Evolutionary conservation across 768 basidiomycete species (phyloP).

Genomic region (Tulasnella sp.): DNA sequence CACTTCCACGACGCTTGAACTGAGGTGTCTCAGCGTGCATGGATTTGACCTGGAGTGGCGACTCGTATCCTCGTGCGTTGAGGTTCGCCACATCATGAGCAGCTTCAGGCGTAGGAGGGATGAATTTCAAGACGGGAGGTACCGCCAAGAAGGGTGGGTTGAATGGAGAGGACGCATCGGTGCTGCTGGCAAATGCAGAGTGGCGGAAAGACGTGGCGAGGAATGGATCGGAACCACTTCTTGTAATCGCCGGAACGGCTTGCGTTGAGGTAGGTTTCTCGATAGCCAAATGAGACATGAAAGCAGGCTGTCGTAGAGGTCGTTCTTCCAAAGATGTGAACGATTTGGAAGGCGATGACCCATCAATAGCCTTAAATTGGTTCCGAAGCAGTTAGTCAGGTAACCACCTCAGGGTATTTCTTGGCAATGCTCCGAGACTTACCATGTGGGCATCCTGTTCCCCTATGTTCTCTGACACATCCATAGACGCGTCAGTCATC

Average conservation of each 20-base stretch:
- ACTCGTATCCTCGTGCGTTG: not conserved
- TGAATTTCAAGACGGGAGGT: conserved; percentile 11
- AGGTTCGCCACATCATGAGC: not conserved
- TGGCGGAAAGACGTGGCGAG: conserved; percentile 16
- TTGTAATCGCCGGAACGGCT: not conserved
- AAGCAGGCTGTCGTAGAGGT: not conserved
- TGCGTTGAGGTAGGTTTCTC: not conserved
- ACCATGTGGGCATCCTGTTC: conserved; percentile 7
- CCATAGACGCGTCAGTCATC: not conserved
- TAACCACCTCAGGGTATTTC: not conserved
- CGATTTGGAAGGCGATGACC: not conserved
- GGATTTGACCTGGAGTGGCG: not conserved
- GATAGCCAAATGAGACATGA: not conserved
- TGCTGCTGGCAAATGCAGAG: not conserved
- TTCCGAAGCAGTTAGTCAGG: not conserved
- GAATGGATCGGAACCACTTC: conserved; percentile 19
- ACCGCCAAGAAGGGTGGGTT: not conserved
- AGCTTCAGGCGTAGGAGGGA: conserved; percentile 23
- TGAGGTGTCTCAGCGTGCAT: not conserved
- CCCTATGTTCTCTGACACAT: not conserved
- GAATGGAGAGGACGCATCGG: not conserved
- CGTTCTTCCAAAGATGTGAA: not conserved
- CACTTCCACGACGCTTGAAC: conserved; percentile 36
- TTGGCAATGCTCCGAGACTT: not conserved
- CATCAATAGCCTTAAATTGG: conserved; percentile 4